A percentile compares a stretch with the other conserved stretches of the same genome.
Evolutionary conservation across 2,329 filamentous ascomycete genomes (phyloP).

Genomic region (Alternaria sp.): DNA sequence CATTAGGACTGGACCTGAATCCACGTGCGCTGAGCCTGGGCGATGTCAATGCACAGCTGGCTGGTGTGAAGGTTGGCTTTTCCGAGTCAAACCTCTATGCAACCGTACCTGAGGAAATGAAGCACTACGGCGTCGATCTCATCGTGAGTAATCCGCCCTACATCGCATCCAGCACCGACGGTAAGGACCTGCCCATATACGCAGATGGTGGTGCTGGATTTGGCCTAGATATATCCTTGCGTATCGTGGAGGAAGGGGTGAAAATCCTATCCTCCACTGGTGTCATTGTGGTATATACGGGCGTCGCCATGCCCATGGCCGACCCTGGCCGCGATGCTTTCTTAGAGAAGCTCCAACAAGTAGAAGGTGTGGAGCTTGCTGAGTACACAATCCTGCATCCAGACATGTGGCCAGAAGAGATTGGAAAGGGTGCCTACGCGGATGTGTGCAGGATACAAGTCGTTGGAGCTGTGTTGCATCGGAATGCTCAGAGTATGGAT

Average conservation of each 20-base stretch:
- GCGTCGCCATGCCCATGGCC: constrained; percentile 30
- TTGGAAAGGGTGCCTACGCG: constrained; percentile 32
- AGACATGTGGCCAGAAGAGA: constrained; percentile 40
- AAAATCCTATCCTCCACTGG: constrained; percentile 25
- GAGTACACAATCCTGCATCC: constrained; percentile 36
- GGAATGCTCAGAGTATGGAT: constrained; percentile 1
- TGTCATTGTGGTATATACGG: constrained; percentile 33
- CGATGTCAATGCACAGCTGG: constrained; percentile 27
- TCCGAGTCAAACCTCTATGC: constrained; percentile 32
- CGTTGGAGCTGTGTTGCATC: constrained; percentile 30
- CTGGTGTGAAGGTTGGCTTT: constrained; percentile 22
- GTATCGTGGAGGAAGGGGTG: constrained; percentile 32
- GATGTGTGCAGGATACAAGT: constrained; percentile 38
- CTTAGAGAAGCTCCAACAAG: constrained; percentile 24
- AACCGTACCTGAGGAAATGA: constrained; percentile 19
- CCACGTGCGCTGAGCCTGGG: constrained; percentile 29
- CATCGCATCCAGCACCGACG: constrained; percentile 32
- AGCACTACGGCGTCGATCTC: constrained; percentile 24
- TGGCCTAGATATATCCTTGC: constrained; percentile 32
- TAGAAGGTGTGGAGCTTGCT: constrained; percentile 20
- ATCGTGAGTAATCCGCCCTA: constrained; percentile 40
- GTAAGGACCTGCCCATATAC: constrained; percentile 33
- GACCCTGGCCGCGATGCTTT: constrained; percentile 30
- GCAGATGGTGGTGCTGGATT: constrained; percentile 36
- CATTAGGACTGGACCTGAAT: constrained; percentile 33